Percentiles rank a stretch among this genome's conserved stretches.
Conservation (phyloP, 352 stramenopile species). For the Globisporangium solare region DNA sequence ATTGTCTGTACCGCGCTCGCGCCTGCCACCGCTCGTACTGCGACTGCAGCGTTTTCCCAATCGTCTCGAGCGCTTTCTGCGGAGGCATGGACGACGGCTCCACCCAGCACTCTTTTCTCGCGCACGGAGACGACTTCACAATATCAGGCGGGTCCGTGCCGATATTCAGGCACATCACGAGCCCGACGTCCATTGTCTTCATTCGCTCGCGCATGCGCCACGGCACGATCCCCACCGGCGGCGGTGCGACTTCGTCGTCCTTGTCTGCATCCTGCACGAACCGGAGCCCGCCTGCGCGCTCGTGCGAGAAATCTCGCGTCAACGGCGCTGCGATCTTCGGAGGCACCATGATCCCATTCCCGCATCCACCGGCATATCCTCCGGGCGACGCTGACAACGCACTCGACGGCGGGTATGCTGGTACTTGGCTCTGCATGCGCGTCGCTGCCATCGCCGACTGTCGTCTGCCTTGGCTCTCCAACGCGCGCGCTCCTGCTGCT, state of each 20-base stretch:
- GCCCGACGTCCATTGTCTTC: conserved; percentile 92
- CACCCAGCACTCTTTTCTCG: conserved; percentile 98
- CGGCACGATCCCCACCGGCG: conserved; percentile 51
- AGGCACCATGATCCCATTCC: neutral
- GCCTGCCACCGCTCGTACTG: conserved; percentile 97
- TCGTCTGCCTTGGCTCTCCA: neutral
- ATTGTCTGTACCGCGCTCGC: conserved; percentile 91
- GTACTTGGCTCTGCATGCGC: neutral
- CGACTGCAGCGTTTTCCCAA: conserved; percentile 92
- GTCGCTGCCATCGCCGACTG: neutral
- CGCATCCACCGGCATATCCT: neutral
- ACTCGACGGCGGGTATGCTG: neutral
- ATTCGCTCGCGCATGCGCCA: conserved; percentile 87
- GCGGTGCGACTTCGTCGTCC: conserved; percentile 18
- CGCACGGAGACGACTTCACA: conserved; percentile 94
- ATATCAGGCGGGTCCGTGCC: conserved; percentile 97
- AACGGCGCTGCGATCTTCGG: conserved; percentile 1
- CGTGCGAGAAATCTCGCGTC: conserved; percentile 2
- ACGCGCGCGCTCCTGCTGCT: neutral
- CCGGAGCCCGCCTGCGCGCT: conserved; percentile 52
- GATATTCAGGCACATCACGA: conserved; percentile 98
- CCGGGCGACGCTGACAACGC: neutral
- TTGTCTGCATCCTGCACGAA: conserved; percentile 51
- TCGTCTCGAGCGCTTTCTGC: conserved; percentile 95
- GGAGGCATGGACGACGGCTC: conserved; percentile 93